Evolutionary conservation across 2,329 filamentous ascomycete species (phyloP), one percentile per base, ranked within the genome.

Genomic region (Claviceps sp.): DNA sequence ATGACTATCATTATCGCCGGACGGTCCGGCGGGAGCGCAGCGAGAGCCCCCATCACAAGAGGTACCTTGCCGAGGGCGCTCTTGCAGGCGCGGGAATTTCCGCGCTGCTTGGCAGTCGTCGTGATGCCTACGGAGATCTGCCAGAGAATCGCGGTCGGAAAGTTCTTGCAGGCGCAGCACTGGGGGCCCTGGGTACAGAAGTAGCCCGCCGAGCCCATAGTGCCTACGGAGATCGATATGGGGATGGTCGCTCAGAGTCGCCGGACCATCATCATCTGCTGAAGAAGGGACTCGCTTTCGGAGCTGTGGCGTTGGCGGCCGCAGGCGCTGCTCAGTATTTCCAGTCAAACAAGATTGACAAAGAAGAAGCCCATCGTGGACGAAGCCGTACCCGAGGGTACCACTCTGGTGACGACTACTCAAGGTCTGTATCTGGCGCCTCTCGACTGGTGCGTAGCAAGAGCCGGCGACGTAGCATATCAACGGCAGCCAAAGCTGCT

Each of bases 271-370:
- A 71, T 41, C 73, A 71, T 43, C 73, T 73, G 48, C 67, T 84
- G 51, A 81, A 81, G 63, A 81, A 78, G 1, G 80, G 79, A 22
- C 68, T 84, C 22, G 81, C 79, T 36, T 71, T 83, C 43, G 81
- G 81, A 8, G 80, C 79, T 9, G 79, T 81, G 22, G 80, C 79
- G 16, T 70, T 84, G 24, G 81, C 80, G 7, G 77, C 81, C 20
- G 79, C 80, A 3, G 81, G 80, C n/a, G 80, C 80, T 5, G 74
- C 79, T 55, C 82, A 83, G 61, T 82, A 82, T 60, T 76, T 78
- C 61, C 75, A 82, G 56, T 73, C 75, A 58, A 77, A 72, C 64
- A 81, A 79, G 60, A 64, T 76, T 45, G 77, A 82, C 45, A 79
- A 76, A 60, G 80, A 82, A 56, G 79, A 83, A 58, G 63, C 72